Conservation (phyloP, 2,329 filamentous ascomycete genomes). For the Ophiostoma ips region DNA sequence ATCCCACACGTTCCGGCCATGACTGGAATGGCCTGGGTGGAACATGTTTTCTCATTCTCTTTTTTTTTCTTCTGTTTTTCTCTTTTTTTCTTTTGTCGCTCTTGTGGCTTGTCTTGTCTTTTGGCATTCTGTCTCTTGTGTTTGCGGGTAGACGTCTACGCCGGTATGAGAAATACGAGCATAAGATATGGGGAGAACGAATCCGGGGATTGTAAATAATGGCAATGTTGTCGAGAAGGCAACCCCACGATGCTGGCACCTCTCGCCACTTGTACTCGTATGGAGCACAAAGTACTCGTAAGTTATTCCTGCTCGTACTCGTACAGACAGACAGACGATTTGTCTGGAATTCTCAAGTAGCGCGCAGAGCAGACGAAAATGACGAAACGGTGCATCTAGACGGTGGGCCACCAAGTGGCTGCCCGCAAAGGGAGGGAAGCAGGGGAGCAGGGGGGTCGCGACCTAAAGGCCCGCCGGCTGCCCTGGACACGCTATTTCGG, state of each 20-base stretch:
- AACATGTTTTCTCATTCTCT: too few relatives aligned
- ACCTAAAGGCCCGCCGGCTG: neutral
- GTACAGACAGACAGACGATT: too few relatives aligned
- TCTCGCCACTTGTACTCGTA: neutral
- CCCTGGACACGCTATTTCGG: neutral
- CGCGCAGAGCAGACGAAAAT: too few relatives aligned
- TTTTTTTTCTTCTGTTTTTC: too few relatives aligned
- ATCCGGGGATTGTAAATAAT: neutral
- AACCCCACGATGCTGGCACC: neutral
- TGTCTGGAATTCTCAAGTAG: too few relatives aligned
- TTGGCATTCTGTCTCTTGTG: neutral
- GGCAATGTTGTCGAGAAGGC: neutral
- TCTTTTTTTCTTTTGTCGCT: too few relatives aligned
- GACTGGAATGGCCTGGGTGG: too few relatives aligned
- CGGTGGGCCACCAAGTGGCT: neutral
- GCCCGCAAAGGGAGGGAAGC: neutral
- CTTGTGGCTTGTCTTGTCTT: neutral
- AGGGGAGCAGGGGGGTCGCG: neutral
- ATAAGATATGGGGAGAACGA: neutral
- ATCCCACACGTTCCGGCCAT: neutral
- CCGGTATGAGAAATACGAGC: constrained; percentile 2
- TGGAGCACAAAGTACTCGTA: neutral
- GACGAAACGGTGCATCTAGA: neutral
- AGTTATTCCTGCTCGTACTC: too few relatives aligned
- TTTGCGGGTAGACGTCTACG: neutral